A percentile compares a stretch with the other conserved stretches of the same genome.
These are phyloP conservation scores for Arthrobotrys sinensis DNA, from an alignment of 2,329 filamentous ascomycete species.

Conservation along the genomic window DNA sequence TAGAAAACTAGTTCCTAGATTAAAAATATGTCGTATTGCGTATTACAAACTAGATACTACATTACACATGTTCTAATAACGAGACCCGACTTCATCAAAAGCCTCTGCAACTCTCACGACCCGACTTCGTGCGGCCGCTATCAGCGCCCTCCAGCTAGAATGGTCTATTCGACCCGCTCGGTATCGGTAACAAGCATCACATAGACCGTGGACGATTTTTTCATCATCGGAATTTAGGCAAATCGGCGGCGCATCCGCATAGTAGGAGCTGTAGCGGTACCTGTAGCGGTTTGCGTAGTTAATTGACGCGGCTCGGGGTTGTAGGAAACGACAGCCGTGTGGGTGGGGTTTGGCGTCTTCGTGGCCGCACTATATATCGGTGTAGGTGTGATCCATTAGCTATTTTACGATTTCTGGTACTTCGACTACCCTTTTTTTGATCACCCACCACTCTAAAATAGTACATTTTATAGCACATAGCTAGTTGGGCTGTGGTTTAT, in stretches of 20 bases:
- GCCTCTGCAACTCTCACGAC: conserved; percentile 14
- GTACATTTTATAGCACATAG: conserved; percentile 31
- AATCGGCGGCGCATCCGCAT: conserved; percentile 26
- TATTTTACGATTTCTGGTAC: neutral
- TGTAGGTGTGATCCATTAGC: neutral
- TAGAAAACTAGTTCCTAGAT: no score
- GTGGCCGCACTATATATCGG: conserved; percentile 36
- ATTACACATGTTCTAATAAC: conserved; percentile 2
- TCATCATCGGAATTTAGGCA: conserved; percentile 23
- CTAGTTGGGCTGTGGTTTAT: neutral
- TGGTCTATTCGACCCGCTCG: neutral
- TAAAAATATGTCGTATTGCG: no score
- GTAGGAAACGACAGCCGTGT: conserved; percentile 30
- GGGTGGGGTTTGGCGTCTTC: conserved; percentile 29
- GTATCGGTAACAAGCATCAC: conserved; percentile 41
- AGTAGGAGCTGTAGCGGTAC: conserved; percentile 45
- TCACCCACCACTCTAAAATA: conserved; percentile 16
- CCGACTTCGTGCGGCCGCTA: conserved; percentile 5
- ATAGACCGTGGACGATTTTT: neutral
- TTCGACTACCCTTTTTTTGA: neutral
- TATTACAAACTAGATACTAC: no score
- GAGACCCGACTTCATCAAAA: conserved; percentile 21
- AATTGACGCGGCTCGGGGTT: neutral
- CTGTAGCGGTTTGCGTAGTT: conserved; percentile 13
- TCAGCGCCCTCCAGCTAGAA: conserved; percentile 17